phyloP scores from a whole-genome alignment of 2,329 filamentous ascomycete species.

The Aspergillus sojae region DNA sequence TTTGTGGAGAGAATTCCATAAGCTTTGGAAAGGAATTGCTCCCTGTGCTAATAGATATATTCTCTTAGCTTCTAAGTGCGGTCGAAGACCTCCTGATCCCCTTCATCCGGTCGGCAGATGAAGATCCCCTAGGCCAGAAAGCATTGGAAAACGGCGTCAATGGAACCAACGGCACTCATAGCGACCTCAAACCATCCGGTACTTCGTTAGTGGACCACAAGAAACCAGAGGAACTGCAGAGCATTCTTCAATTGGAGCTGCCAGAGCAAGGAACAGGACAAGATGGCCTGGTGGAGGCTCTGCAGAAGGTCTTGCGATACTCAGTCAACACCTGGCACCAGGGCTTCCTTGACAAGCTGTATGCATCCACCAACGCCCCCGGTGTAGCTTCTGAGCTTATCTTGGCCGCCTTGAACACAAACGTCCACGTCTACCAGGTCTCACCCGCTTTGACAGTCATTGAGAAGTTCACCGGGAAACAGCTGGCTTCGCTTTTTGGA shows the following conservation, averaged over 20 bases:
- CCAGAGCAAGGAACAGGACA: constrained; percentile 63
- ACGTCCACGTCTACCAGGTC: constrained; percentile 91
- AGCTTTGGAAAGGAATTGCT: not conserved
- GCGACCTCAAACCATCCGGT: constrained; percentile 59
- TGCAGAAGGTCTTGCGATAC: constrained; percentile 74
- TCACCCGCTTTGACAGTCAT: constrained; percentile 85
- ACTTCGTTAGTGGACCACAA: constrained; percentile 68
- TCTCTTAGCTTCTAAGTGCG: constrained; percentile 39
- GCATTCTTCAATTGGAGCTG: constrained; percentile 55
- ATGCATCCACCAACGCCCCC: constrained; percentile 84
- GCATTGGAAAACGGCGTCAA: constrained; percentile 19
- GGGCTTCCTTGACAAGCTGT: constrained; percentile 94
- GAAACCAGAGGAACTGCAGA: constrained; percentile 61
- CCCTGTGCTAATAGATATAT: not conserved
- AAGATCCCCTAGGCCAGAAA: constrained; percentile 22
- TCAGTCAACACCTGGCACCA: constrained; percentile 99
- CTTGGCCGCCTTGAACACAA: constrained; percentile 86
- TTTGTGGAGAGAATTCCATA: not conserved
- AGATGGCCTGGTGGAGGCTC: constrained; percentile 71
- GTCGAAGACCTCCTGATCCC: constrained; percentile 49
- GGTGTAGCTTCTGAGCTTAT: constrained; percentile 84
- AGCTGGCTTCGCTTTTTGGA: constrained; percentile 76
- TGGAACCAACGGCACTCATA: constrained; percentile 24
- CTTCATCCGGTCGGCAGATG: constrained; percentile 48
- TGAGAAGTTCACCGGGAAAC: constrained; percentile 77